Evolutionary conservation across 306 rosid genomes (phyloP).

Genomic region (Coriaria nepalensis): DNA sequence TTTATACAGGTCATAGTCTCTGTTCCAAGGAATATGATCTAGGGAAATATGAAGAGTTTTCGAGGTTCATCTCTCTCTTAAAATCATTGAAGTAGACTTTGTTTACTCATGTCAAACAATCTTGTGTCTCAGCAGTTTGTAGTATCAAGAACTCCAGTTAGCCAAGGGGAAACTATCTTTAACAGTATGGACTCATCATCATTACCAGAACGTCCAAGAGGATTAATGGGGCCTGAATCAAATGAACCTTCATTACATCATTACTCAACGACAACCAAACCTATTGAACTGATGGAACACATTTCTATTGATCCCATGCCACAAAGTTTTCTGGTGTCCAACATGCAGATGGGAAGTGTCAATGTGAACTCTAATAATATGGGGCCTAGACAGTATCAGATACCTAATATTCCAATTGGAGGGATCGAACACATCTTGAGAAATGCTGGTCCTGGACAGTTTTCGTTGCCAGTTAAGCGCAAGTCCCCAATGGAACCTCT

Average conservation of each 20-base stretch:
- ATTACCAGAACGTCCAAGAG: conserved; percentile 39
- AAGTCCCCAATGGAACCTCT: conserved; percentile 42
- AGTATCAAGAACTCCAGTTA: conserved; percentile 38
- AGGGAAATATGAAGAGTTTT: background rate
- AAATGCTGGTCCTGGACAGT: conserved; percentile 24
- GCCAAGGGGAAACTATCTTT: conserved; percentile 43
- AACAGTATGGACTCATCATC: conserved; percentile 37
- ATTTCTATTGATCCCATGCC: conserved; percentile 22
- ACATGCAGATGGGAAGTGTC: conserved; percentile 28
- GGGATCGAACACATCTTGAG: conserved; percentile 23
- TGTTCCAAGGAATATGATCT: too few relatives aligned
- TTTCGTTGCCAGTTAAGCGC: conserved; percentile 44
- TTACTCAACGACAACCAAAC: conserved; percentile 20
- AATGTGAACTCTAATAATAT: conserved; percentile 16
- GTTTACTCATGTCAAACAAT: conserved; percentile 42
- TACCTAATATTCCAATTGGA: conserved; percentile 26
- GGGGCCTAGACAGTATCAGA: conserved; percentile 21
- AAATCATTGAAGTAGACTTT: conserved; percentile 7
- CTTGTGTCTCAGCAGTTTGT: conserved; percentile 38
- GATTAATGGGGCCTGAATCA: conserved; percentile 30
- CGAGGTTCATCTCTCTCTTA: background rate
- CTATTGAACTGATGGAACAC: conserved; percentile 27
- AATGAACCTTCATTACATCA: conserved; percentile 28
- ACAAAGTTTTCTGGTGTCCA: conserved; percentile 26
- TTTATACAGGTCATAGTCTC: conserved; percentile 1